phyloP scores from a whole-genome alignment of 1,284 basidiomycete genomes.

The Ganoderma multipileum region DNA sequence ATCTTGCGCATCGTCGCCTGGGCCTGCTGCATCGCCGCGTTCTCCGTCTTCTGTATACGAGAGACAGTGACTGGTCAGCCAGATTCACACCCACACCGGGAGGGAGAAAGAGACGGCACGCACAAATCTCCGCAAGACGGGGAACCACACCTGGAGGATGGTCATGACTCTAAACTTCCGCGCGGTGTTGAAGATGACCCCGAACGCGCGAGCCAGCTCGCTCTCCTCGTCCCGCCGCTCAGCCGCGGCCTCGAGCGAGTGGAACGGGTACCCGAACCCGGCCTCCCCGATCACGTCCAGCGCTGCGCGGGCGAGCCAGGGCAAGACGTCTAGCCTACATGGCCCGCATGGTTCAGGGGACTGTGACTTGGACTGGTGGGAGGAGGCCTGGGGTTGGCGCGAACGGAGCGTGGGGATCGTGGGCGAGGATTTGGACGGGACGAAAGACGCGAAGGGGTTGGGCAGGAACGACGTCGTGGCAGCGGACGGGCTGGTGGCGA shows the following conservation, averaged over 20 bases:
- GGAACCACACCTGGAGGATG: conserved; percentile 68
- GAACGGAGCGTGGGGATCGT: conserved; percentile 23
- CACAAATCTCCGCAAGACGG: conserved; percentile 60
- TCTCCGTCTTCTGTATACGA: conserved; percentile 45
- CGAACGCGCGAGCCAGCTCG: conserved; percentile 64
- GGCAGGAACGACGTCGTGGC: conserved; percentile 31
- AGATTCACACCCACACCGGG: too few species aligned
- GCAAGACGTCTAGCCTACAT: conserved; percentile 58
- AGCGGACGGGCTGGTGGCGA: conserved; percentile 24
- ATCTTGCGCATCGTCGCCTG: conserved; percentile 59
- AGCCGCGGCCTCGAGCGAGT: conserved; percentile 47
- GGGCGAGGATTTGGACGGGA: conserved; percentile 35
- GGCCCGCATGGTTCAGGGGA: neutral
- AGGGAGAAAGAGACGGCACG: conserved; percentile 38
- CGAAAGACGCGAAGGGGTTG: conserved; percentile 38
- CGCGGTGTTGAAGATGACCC: conserved; percentile 58
- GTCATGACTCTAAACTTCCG: conserved; percentile 58
- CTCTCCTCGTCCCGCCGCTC: conserved; percentile 45
- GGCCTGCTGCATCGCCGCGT: conserved; percentile 49
- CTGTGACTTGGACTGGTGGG: neutral
- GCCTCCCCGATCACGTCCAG: conserved; percentile 78
- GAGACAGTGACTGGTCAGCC: neutral
- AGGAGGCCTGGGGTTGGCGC: neutral
- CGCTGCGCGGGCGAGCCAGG: conserved; percentile 68
- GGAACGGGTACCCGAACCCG: conserved; percentile 70